Evolutionary conservation across 108 stramenopile genomes (phyloP), one percentile per base, ranked within the genome.

Genomic region (Seminavis robusta): DNA sequence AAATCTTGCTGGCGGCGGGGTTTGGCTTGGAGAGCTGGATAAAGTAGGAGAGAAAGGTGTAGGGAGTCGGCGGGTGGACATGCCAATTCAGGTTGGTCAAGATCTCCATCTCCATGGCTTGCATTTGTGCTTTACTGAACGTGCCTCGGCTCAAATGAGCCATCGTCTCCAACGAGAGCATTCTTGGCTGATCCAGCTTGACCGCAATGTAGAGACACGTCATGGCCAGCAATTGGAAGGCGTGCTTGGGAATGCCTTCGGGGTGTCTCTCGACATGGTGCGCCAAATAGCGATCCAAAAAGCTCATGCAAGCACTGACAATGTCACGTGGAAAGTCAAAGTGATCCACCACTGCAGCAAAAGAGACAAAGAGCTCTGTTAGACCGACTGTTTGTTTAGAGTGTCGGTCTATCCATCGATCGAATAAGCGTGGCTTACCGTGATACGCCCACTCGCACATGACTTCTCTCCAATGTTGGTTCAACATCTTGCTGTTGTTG

Each of bases 211-310:
- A 84, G 25, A 88, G 56, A 15, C 78, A 73, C 6, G 83, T 88
- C 81, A 88, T 84, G n/a, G 81, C 83, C 21, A 79, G 70, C 27
- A 88, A 54, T 45, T 88, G 86, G 42, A 88, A 88, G 28, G 53
- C 27, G 16, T 65, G 40, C 29, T 70, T 61, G n/a, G n/a, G n/a
- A n/a, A n/a, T n/a, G n/a, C n/a, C n/a, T n/a, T n/a, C n/a, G n/a
- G n/a, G n/a, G n/a, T n/a, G n/a, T n/a, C n/a, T n/a, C 50, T 71
- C 56, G 23, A 71, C 50, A 24, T 42, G 47, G 15, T 30, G 29
- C 17, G 67, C 44, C 10, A 85, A 67, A 33, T 49, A 85, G 42
- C 80, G 53, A 69, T 79, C 80, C 62, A 85, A 59, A 32, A 77
- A 73, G 26, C 50, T 63, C 59, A 74, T 59, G 5, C 78, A 55